Conservation (phyloP, 805 yeast genomes). For the Tetrapisispora iriomotensis region DNA sequence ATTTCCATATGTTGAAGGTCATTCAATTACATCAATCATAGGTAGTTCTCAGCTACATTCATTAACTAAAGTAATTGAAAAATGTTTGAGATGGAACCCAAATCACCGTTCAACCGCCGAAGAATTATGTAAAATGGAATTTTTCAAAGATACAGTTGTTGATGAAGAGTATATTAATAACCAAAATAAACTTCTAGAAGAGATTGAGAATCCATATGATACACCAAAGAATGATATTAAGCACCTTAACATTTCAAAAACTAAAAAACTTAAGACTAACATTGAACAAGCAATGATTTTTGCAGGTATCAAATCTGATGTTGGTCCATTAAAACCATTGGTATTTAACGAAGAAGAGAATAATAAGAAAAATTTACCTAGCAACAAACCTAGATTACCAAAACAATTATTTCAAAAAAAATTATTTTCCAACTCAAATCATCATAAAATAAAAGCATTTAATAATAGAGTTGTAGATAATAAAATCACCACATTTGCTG, state of each 20-base stretch:
- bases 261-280: conserved; percentile 6
- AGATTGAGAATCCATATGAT: background rate
- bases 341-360: conserved; percentile 7
- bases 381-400: background rate
- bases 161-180: conserved; percentile 1
- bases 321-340: conserved; percentile 8
- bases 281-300: conserved; percentile 21
- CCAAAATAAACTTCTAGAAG: conserved; percentile 1
- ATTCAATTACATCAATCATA: conserved; percentile 36
- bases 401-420: background rate
- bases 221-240: background rate
- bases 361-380: background rate
- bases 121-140: conserved; percentile 39
- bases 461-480: background rate
- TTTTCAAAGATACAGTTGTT: conserved; percentile 41
- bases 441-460: background rate
- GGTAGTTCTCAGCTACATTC: conserved; percentile 35
- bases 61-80: conserved; percentile 33
- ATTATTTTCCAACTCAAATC: background rate
- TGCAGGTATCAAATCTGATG: conserved; percentile 14
- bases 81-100: conserved; percentile 70
- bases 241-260: background rate
- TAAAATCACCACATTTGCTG: no score
- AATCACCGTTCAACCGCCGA: conserved; percentile 45
- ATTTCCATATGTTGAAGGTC: conserved; percentile 48